Base-by-base conservation (phyloP, 1,139 yeast genomes). In the Candida gigantensis region DNA sequence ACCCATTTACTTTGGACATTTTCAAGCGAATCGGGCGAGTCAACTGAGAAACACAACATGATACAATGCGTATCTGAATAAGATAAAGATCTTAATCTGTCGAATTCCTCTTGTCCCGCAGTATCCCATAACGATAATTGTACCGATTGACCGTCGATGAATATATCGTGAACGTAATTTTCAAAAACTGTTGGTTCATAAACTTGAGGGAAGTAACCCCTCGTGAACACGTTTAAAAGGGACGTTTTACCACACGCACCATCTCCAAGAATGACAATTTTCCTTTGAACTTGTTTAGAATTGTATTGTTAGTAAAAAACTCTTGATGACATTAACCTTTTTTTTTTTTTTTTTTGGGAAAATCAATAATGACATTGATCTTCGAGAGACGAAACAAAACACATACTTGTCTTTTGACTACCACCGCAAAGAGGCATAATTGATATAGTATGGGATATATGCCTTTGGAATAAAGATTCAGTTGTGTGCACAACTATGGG, bases 101-200 rank as follows among this genome's bases (percentile, higher is more conserved):
- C 98, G 55, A 90, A 92, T 65, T 92, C 98, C 65, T 92, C 98
- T 68, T 92, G 98, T 5, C 98, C 98, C 3, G 98, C 98, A 5
- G 98, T 92, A 58, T 92, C 98, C 98, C 98, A 92, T 40, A 92
- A 71, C 18, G 97, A 88, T 45, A 92, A 68, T 55, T 90, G 95
- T 52, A 92, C 86, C 35, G 94, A 89, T 60, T 88, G 90, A 32
- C 94, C 94, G 60, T 92, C 98, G 41, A 92, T 89, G 65, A 87
- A 92, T 47, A 92, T 90, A 59, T 92, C 98, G 64, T 92, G 98
- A 41, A 90, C 96, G 59, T 92, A 92, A 67, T 92, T 92, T 60
- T 92, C 98, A 62, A 92, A 92, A 24, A 92, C 97, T 0, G 98
- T 92, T 17, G 98, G 98, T 55, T 92, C 98, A 61, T 92, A 92